Base-by-base conservation (phyloP, 208 protist species). In the Angomonas ambiguus region DNA sequence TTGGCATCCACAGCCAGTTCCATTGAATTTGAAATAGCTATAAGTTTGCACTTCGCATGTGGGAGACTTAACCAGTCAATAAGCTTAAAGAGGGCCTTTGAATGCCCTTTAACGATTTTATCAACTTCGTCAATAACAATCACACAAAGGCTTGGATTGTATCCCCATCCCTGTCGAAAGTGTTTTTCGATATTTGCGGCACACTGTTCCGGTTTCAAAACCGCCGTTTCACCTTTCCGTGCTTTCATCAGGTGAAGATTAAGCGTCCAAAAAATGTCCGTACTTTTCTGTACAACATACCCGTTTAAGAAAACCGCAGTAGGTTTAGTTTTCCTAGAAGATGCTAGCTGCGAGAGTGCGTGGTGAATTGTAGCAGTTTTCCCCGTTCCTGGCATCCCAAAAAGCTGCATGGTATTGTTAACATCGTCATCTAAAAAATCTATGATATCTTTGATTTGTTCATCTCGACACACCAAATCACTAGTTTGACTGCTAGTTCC, bases 41-140 rank as follows among this genome's bases (percentile, higher is more conserved):
- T 87, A 11, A 96, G 75, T 49, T 93, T 93, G 71, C 87, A 96
- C 42, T 73, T 80, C 0, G 87, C 80, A 71, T 86, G 79, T 11
- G 87, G 91, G 27, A 94, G 69, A 13, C 76, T 87, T 10, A 96
- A 72, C 91, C 91, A 96, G 56, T 96, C 91, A 11, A 96, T 76
- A 34, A 96, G 76, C 57, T 83, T 85, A 51, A 94, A 94, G 20
- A 96, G 80, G 0, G 69, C 84, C 57, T 91, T 92, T 0, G 87
- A 69, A 66, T 93, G 82, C 58, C 85, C 87, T 66, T 94, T 82
- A 2, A 93, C 48, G 1, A 92, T 71, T 27, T 94, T 93, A 77
- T 96, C 91, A 0, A 93, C 85, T 63, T 96, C 91, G 66, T 96
- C 91, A n/a, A 96, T 75, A 22, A 96, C 77, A 62, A 96, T 92